Conservation (phyloP, 768 basidiomycete genomes). For the Tylopilus vinaceipallidus region DNA sequence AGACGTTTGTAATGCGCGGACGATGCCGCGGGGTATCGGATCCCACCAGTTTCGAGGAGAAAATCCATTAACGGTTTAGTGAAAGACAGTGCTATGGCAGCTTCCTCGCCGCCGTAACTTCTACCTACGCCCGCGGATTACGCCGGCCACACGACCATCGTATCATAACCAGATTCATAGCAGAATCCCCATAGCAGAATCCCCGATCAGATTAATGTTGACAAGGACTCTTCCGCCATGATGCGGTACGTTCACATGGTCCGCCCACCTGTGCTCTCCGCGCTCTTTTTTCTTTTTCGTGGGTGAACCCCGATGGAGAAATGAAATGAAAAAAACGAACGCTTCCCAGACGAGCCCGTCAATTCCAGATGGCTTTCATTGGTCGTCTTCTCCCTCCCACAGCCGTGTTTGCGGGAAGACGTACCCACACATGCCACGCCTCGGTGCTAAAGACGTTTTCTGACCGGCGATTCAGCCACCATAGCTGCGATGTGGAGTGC, state of each 20-base stretch:
- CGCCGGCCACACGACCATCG: background rate
- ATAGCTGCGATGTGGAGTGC: background rate
- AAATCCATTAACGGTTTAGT: background rate
- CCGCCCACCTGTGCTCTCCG: background rate
- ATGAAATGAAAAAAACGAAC: background rate
- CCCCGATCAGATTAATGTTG: background rate
- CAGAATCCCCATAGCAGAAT: too few species aligned
- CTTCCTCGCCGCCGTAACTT: background rate
- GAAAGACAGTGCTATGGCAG: background rate
- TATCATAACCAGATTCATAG: background rate
- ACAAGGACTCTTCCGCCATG: background rate
- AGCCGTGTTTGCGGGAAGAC: background rate
- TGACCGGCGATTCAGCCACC: background rate
- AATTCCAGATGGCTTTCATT: background rate
- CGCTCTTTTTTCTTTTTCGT: background rate
- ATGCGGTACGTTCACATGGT: background rate
- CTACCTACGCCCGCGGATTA: background rate
- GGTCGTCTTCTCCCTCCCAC: background rate
- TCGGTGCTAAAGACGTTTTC: background rate
- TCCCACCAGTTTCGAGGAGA: background rate
- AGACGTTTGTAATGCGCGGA: background rate
- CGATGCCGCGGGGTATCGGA: background rate
- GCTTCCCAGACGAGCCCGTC: background rate
- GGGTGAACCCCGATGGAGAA: background rate
- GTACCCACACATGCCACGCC: constrained; percentile 4